Evolutionary conservation across 192 early-diverging fungal species (phyloP).

Genomic region (Coemansia sp.): DNA sequence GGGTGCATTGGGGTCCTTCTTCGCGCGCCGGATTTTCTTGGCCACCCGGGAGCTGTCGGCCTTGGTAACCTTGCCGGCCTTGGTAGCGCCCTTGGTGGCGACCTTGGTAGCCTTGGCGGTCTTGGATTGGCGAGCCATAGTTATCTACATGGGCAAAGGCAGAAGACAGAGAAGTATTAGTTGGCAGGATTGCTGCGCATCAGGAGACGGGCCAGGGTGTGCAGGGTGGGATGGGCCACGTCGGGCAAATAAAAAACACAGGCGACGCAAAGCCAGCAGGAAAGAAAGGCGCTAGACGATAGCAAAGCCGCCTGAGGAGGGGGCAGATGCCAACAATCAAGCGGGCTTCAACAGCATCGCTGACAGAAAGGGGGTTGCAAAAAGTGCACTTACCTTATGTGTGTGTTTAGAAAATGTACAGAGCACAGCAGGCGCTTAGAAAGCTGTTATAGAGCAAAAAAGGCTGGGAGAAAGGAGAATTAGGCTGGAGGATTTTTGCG

Average conservation of each 20-base stretch:
- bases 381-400: conserved; percentile 17
- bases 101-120: conserved; percentile 14
- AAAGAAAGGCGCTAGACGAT: background rate
- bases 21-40: conserved; percentile 51
- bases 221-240: no score
- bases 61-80: conserved; percentile 49
- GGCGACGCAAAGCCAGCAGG: background rate
- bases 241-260: no score
- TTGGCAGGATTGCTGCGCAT: background rate
- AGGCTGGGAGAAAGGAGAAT: conserved; percentile 16
- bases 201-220: no score
- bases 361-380: background rate
- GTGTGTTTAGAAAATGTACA: conserved; percentile 12
- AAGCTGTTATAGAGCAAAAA: conserved; percentile 8
- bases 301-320: background rate
- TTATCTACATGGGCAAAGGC: background rate
- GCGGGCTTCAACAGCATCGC: background rate
- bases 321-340: background rate
- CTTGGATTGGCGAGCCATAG: conserved; percentile 39
- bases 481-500: background rate
- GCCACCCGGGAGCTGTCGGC: background rate
- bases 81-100: conserved; percentile 13
- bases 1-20: conserved; percentile 89
- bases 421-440: conserved; percentile 8
- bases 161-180: background rate